Evolutionary conservation across 345 rosid genomes (phyloP).

Genomic region (Bruguiera parviflora): DNA sequence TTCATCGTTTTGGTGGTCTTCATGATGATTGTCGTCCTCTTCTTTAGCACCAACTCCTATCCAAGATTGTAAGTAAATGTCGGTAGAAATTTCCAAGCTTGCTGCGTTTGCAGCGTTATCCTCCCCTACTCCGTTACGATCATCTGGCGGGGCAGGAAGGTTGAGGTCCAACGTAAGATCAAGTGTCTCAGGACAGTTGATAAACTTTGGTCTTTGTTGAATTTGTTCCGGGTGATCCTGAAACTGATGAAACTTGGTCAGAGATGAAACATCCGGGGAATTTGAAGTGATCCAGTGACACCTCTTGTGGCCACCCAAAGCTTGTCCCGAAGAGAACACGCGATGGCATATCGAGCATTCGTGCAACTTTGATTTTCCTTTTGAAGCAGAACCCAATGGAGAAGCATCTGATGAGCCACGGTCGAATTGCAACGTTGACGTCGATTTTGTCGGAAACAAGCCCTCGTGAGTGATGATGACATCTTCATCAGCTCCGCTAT

Average conservation of each 20-base stretch:
- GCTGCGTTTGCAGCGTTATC: slow-evolving; percentile 14
- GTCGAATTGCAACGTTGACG: slow-evolving; percentile 32
- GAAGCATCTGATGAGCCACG: slow-evolving; percentile 33
- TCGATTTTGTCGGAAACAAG: slow-evolving; percentile 36
- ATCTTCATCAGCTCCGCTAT: slow-evolving; percentile 38
- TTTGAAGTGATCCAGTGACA: slow-evolving; percentile 96
- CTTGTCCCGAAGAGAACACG: slow-evolving; percentile 91
- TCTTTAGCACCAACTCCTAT: slow-evolving; percentile 32
- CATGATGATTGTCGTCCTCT: slow-evolving; percentile 19
- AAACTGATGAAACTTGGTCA: slow-evolving; percentile 50
- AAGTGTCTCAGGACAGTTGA: slow-evolving; percentile 35
- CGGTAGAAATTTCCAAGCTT: slow-evolving; percentile 30
- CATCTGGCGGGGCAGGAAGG: slow-evolving; percentile 46
- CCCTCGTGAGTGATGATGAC: slow-evolving; percentile 53
- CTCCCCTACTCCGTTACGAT: slow-evolving; percentile 13
- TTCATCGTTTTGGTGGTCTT: not conserved
- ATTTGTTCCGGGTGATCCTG: slow-evolving; percentile 48
- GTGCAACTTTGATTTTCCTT: slow-evolving; percentile 70
- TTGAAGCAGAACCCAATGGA: slow-evolving; percentile 29
- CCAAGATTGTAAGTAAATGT: slow-evolving; percentile 46
- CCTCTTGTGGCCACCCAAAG: slow-evolving; percentile 93
- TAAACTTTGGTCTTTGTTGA: slow-evolving; percentile 41
- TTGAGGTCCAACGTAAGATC: slow-evolving; percentile 66
- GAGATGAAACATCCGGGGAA: slow-evolving; percentile 44
- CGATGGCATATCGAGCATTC: slow-evolving; percentile 94